Evolutionary conservation across 2,329 filamentous ascomycete genomes (phyloP), one percentile per base, ranked within the genome.

Genomic region (Teratosphaeria destructans): DNA sequence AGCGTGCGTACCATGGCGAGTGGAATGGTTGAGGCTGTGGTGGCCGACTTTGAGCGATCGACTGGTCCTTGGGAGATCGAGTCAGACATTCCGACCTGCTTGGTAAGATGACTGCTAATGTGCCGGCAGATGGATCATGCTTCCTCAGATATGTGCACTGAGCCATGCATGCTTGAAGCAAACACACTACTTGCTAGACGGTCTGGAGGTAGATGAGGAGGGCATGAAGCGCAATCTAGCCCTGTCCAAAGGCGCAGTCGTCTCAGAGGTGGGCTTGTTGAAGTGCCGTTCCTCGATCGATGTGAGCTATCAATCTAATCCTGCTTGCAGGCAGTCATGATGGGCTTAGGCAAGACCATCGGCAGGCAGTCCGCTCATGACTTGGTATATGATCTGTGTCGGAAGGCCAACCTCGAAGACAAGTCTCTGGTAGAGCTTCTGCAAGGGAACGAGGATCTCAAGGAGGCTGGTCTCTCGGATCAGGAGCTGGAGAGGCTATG

Each of bases 291-390:
- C 7, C n/a, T 19, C 2, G 10, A 11, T 19, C n/a, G 10, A 49
- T 23, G 11, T 10, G 16, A 10, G 43, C 3, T 4, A 5, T 5
- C 7, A 10, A 19, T 23, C 5, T 23, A 3, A 19, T 49, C 3
- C 7, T 49, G 16, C 43, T 6, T 49, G 16, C n/a, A 49, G 43
- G 43, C 71, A 29, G 75, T 75, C 56, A 75, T 75, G 69, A 76
- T 74, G 60, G 71, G 71, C 37, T 64, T 75, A 47, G 69, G 66
- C 12, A 67, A 66, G 26, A 68, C 64, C 14, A 67, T 72, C 10
- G 73, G 73, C 3, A 68, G 65, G 29, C 73, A 72, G 57, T 64
- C 63, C 8, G 69, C 65, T 59, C 73, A 75, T 56, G 72, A 72
- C 12, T 64, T 74, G 3, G 69, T 71, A 58, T 75, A 75, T 54